Conservation (phyloP, 164 flowering plant species). For the Piper longum region DNA sequence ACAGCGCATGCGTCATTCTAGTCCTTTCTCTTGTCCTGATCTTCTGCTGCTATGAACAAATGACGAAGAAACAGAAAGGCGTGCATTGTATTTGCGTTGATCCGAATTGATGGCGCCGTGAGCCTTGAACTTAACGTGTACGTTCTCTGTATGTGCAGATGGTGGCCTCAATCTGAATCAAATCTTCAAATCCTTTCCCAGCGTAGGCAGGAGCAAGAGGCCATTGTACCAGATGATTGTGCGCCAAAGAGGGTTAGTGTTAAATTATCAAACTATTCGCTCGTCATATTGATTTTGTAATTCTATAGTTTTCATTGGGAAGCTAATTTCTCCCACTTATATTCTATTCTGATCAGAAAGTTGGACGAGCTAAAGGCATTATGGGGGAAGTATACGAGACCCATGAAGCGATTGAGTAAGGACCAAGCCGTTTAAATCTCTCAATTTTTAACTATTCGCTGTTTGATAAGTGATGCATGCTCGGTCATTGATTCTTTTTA, state of each 20-base stretch:
- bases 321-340: neutral
- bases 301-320: neutral
- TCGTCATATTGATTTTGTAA: neutral
- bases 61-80: neutral
- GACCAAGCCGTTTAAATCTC: neutral
- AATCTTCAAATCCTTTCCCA: conserved; percentile 27
- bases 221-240: conserved; percentile 47
- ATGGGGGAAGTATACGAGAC: conserved; percentile 67
- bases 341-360: conserved; percentile 2
- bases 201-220: conserved; percentile 50
- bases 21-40: neutral
- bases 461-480: neutral
- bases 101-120: neutral
- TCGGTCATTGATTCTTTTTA: neutral
- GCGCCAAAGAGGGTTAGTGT: conserved; percentile 23
- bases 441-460: neutral
- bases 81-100: neutral
- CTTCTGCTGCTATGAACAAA: neutral
- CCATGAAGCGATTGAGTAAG: conserved; percentile 82
- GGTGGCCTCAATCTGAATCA: conserved; percentile 40
- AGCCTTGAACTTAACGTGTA: neutral
- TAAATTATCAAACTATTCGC: neutral
- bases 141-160: conserved; percentile 13
- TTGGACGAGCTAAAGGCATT: conserved; percentile 26
- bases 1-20: neutral